phyloP scores from a whole-genome alignment of 768 basidiomycete species.

The Mycena indigotica region DNA sequence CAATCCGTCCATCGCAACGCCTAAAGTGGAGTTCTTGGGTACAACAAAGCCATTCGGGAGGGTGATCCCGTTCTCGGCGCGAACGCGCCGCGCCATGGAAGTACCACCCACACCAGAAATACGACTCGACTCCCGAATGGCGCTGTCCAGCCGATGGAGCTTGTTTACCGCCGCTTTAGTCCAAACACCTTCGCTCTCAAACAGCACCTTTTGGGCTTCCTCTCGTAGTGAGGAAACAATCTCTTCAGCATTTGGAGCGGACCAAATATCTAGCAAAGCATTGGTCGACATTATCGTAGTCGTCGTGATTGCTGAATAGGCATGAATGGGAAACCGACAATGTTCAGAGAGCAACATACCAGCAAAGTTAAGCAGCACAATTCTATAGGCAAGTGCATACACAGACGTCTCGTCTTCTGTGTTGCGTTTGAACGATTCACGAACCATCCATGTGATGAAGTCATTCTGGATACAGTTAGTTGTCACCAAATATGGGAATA shows the following conservation, averaged over 20 bases:
- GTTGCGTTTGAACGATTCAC: constrained; percentile 21
- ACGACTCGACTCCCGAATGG: constrained; percentile 18
- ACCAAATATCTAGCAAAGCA: constrained; percentile 17
- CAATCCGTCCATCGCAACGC: constrained; percentile 17
- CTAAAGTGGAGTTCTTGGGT: constrained; percentile 12
- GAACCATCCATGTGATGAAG: constrained; percentile 24
- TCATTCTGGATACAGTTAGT: constrained; percentile 13
- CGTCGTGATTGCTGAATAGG: constrained; percentile 1
- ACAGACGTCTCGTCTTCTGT: constrained; percentile 16
- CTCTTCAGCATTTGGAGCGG: not conserved
- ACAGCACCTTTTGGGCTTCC: constrained; percentile 11
- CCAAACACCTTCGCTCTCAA: constrained; percentile 17
- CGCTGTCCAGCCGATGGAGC: constrained; percentile 19
- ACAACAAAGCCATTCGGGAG: constrained; percentile 20
- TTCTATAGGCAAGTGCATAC: constrained; percentile 13
- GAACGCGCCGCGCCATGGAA: constrained; percentile 11
- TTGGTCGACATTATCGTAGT: constrained; percentile 16
- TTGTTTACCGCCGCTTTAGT: constrained; percentile 16
- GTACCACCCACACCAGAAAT: constrained; percentile 16
- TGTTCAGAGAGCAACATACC: constrained; percentile 1
- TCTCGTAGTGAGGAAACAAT: constrained; percentile 14
- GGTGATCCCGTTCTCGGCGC: constrained; percentile 1
- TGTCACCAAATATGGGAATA: not conserved
- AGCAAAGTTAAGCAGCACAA: constrained; percentile 21
- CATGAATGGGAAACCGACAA: not conserved